Evolutionary conservation across 176 grass and related monocot genomes (phyloP).

Genomic region (Pontederia crassipes): DNA sequence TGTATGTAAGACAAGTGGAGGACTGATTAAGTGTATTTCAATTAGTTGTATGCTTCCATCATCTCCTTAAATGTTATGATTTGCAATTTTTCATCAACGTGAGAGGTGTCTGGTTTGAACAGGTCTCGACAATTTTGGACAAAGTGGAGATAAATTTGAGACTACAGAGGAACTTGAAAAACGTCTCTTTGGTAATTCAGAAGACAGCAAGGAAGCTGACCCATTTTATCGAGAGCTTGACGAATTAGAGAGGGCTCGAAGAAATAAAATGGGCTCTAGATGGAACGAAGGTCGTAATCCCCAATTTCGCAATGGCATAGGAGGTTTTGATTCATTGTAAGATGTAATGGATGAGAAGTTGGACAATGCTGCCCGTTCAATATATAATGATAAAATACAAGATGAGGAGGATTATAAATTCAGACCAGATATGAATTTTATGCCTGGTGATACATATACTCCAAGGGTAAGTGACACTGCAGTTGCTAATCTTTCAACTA

Average conservation of each 20-base stretch:
- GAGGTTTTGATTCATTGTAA: constrained; percentile 33
- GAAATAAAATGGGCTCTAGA: constrained; percentile 18
- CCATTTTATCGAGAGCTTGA: constrained; percentile 46
- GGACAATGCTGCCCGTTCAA: constrained; percentile 22
- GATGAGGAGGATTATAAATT: constrained; percentile 38
- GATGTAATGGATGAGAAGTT: constrained; percentile 60
- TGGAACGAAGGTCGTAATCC: constrained; percentile 19
- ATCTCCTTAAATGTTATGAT: too few relatives aligned
- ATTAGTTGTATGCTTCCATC: too few relatives aligned
- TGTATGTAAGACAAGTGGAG: too few relatives aligned
- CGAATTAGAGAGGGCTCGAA: constrained; percentile 19
- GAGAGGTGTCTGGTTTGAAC: background rate
- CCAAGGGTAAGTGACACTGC: constrained; percentile 31
- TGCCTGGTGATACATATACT: constrained; percentile 39
- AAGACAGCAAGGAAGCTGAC: background rate
- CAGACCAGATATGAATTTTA: constrained; percentile 58
- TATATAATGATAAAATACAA: constrained; percentile 28
- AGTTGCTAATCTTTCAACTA: background rate
- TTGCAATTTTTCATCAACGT: background rate
- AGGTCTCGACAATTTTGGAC: background rate
- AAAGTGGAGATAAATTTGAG: constrained; percentile 17
- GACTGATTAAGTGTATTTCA: too few relatives aligned
- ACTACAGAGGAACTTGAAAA: constrained; percentile 32
- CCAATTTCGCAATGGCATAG: constrained; percentile 3
- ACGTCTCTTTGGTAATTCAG: constrained; percentile 26